Evolutionary conservation across 345 rosid genomes (phyloP), one percentile per base, ranked within the genome.

Genomic region (Trapa bicornis): DNA sequence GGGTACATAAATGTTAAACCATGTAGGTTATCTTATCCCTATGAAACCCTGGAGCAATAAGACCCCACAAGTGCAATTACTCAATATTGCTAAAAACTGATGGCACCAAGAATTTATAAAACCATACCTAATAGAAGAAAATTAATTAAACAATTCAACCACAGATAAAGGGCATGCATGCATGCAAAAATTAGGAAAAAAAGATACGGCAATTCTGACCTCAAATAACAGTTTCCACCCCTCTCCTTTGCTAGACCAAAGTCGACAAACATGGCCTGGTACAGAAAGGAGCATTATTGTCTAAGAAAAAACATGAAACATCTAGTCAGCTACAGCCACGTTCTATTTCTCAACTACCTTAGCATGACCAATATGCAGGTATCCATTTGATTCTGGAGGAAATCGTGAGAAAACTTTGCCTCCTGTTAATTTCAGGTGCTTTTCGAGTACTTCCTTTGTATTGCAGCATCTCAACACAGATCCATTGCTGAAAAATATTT

Each of bases 341-440:
- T 47, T 35, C 37, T 32, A 42, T 43, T 68, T 36, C 60, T 5
- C 45, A 60, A 63, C 75, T 83, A 91, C 99, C 92, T 91, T 95
- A 38, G 99, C 98, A 83, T 91, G 99, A 63, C 98, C 99, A 74
- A 95, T 95, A 72, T 95, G 99, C 37, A 91, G 84, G 83, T 91
- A 91, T 38, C 99, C 99, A 86, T 95, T 95, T 74, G 98, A 96
- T 79, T 95, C 97, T 56, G 98, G 99, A 9, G 96, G 97, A 54
- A 91, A 95, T 64, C 96, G 92, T 8, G 94, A 85, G 66, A 81
- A 82, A 68, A 95, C 89, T 71, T 85, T 91, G 16, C 96, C 85
- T 11, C 87, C 89, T 17, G 96, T 91, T 67, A 72, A 76, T 74
- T 80, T 83, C 78, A 95, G 79, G 81, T 95, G 97, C 65, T 85